A percentile compares a stretch with the other conserved stretches of the same genome.
Conservation (phyloP, 2,329 filamentous ascomycete genomes). For the Graphiopsis chlorocephala region DNA sequence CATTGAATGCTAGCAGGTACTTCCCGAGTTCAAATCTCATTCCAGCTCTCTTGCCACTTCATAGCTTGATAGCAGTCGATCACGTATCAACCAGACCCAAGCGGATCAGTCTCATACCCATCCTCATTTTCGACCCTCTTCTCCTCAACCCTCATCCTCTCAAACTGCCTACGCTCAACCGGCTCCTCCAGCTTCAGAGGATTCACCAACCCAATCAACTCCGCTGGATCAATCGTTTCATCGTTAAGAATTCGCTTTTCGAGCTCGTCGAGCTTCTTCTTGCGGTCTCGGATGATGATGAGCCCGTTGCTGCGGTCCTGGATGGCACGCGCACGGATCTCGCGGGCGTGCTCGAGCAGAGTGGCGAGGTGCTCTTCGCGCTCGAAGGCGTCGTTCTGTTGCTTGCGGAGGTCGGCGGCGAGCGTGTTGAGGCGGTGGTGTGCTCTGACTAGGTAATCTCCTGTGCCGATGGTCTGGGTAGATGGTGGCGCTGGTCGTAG, state of each 20-base stretch:
- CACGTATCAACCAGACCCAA: background rate
- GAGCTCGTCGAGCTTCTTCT: background rate
- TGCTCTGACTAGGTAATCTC: background rate
- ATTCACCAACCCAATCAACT: background rate
- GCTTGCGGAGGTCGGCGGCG: background rate
- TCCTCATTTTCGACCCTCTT: background rate
- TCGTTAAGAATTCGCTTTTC: background rate
- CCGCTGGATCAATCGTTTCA: background rate
- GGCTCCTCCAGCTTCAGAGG: background rate
- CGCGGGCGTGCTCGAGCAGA: background rate
- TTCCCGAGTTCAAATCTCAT: background rate
- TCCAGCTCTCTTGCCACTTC: background rate
- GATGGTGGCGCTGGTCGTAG: background rate
- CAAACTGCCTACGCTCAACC: background rate
- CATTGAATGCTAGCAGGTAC: background rate
- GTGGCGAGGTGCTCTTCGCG: background rate
- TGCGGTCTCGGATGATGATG: conserved; percentile 4
- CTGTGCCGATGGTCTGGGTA: background rate
- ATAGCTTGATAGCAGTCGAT: background rate
- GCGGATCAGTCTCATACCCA: background rate
- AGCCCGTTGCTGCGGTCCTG: background rate
- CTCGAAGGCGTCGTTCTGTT: background rate
- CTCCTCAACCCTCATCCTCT: background rate
- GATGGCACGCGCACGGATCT: background rate
- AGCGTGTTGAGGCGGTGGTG: background rate